Evolutionary conservation across 2,329 filamentous ascomycete genomes (phyloP), one percentile per base, ranked within the genome.

Genomic region (Sodiomyces alkalinus): DNA sequence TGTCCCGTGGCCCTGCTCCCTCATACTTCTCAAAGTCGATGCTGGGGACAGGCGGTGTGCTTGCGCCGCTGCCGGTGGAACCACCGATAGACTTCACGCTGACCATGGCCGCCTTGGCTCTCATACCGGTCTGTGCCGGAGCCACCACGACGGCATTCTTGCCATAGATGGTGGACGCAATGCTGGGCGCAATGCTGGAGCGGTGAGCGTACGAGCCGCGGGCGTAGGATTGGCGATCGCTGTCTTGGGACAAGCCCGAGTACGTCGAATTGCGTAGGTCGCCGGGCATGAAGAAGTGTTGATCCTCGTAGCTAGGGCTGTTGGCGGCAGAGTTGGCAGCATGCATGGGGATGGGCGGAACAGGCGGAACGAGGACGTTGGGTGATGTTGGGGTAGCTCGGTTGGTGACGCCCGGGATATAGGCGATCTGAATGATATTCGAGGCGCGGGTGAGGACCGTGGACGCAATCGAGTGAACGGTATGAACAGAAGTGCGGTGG

Each of bases 371-470:
- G 28, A 87, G 68, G 13, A 83, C 60, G 21, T 73, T 74, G 3
- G 82, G 81, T 1, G 83, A 87, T n/a, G 79, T 76, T 5, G 81
- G 80, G 6, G 77, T 75, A 9, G 86, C 85, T 40, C 87, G 73
- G 56, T 94, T 94, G 35, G 83, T 94, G 44, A 96, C 86, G 34
- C 90, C 90, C 10, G 90, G 90, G 40, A 98, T 96, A 53, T 96
- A 98, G 31, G 90, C 90, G 54, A 98, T 98, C 56, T 96, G 90
- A 44, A 98, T 98, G 49, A 98, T 87, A 60, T 98, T 98, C 45
- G 90, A 96, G 27, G 90, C 90, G 36, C 90, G 76, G 12, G 90
- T 96, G 35, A 94, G 69, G 33, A 96, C 85, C 16, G 87, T 96
- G 7, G 86, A 94, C 11, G 90, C 90, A 47, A 98, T 83, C 9